A percentile compares a stretch with the other conserved stretches of the same genome.
Evolutionary conservation across 1,284 basidiomycete species (phyloP).

Genomic region (Inonotus hispidus): DNA sequence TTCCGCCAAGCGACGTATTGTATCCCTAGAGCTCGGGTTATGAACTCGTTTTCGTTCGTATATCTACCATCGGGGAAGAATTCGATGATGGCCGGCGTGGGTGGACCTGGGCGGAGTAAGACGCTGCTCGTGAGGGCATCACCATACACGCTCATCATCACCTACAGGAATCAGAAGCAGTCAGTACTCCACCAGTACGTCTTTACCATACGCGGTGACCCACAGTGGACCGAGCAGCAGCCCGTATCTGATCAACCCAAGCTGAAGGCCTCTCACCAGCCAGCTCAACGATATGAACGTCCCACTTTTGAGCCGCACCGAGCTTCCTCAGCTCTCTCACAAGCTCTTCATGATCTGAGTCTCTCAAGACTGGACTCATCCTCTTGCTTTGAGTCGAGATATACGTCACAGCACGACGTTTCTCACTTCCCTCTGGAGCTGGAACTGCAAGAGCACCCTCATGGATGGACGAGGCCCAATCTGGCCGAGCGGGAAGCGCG

Average conservation of each 20-base stretch:
- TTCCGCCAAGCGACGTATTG: conserved; percentile 74
- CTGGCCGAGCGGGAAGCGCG: conserved; percentile 13
- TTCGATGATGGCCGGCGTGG: conserved; percentile 45
- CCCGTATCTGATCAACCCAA: conserved; percentile 48
- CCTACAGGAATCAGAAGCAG: conserved; percentile 32
- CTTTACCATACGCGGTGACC: conserved; percentile 25
- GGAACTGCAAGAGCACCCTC: not conserved
- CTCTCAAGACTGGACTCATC: conserved; percentile 37
- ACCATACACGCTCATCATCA: conserved; percentile 71
- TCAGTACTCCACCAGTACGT: not conserved
- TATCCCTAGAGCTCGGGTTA: conserved; percentile 61
- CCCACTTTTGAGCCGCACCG: conserved; percentile 52
- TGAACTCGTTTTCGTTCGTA: conserved; percentile 60
- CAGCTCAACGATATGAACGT: conserved; percentile 63
- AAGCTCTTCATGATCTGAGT: conserved; percentile 48
- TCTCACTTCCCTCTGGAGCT: not conserved
- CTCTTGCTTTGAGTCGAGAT: conserved; percentile 58
- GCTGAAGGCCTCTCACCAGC: conserved; percentile 33
- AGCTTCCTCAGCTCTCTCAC: conserved; percentile 47
- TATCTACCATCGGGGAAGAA: conserved; percentile 74
- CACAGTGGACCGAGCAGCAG: conserved; percentile 70
- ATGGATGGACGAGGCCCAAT: conserved; percentile 15
- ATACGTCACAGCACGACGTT: conserved; percentile 58
- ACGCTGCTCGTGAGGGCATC: conserved; percentile 65
- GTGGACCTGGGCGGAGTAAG: conserved; percentile 46